phyloP scores from a whole-genome alignment of 768 basidiomycete species.

The Collybia nuda region DNA sequence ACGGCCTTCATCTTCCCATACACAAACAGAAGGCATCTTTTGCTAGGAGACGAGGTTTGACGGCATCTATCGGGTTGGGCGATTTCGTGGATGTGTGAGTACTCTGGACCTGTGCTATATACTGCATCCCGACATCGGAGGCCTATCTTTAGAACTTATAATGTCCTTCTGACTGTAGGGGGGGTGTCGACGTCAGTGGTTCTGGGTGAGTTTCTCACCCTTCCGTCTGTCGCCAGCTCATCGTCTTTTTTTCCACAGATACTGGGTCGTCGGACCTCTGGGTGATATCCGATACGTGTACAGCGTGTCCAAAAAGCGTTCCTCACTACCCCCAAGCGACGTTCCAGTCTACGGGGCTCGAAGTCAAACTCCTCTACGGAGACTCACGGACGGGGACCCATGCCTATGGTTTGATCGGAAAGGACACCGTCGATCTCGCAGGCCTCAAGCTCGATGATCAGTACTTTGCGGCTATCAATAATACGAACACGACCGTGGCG shows the following conservation, averaged over 20 bases:
- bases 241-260: slow-evolving; percentile 36
- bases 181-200: slow-evolving; percentile 52
- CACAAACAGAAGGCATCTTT: slow-evolving; percentile 17
- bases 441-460: slow-evolving; percentile 50
- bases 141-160: slow-evolving; percentile 53
- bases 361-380: slow-evolving; percentile 59
- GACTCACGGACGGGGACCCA: slow-evolving; percentile 72
- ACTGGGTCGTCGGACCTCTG: slow-evolving; percentile 81
- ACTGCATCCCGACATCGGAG: no score
- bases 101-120: background rate
- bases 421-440: slow-evolving; percentile 54
- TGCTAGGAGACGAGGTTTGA: slow-evolving; percentile 26
- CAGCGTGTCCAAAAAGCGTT: slow-evolving; percentile 30
- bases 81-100: slow-evolving; percentile 64
- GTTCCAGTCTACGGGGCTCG: slow-evolving; percentile 47
- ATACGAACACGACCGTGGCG: slow-evolving; percentile 64
- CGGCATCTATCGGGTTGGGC: slow-evolving; percentile 52
- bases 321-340: slow-evolving; percentile 50
- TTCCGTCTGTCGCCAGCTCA: background rate
- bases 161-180: slow-evolving; percentile 58
- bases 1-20: slow-evolving; percentile 39
- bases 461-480: slow-evolving; percentile 64
- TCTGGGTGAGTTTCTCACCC: slow-evolving; percentile 45
- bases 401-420: slow-evolving; percentile 63
- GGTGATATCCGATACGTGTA: slow-evolving; percentile 63